Evolutionary conservation across 352 stramenopile species (phyloP).

Genomic region (Phytophthora tentaculata): DNA sequence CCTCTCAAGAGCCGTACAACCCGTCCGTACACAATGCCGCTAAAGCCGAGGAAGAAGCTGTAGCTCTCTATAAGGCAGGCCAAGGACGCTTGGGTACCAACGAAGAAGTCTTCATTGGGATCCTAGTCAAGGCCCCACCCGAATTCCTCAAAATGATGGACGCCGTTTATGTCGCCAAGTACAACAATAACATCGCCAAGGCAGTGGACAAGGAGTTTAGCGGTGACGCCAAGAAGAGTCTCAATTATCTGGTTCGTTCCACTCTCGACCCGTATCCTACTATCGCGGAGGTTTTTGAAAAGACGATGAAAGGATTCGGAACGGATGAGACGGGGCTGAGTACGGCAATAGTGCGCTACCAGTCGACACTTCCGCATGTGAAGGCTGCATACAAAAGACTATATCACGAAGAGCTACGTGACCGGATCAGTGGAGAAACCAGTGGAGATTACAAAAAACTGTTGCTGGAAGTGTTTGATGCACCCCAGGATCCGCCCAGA

Average conservation of each 20-base stretch:
- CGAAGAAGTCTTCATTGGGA: constrained; percentile 74
- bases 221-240: constrained; percentile 73
- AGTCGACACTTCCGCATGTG: constrained; percentile 57
- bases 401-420: constrained; percentile 65
- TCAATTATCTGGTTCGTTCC: constrained; percentile 63
- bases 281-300: constrained; percentile 76
- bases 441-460: constrained; percentile 72
- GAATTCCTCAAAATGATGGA: constrained; percentile 76
- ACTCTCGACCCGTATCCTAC: constrained; percentile 68
- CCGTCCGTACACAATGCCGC: constrained; percentile 64
- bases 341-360: constrained; percentile 66
- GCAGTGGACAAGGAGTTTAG: constrained; percentile 86
- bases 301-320: constrained; percentile 76
- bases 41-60: constrained; percentile 70
- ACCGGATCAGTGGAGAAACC: constrained; percentile 64
- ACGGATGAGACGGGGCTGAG: constrained; percentile 68
- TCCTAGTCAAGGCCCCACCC: constrained; percentile 58
- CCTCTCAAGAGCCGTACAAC: constrained; percentile 58
- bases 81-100: constrained; percentile 78
- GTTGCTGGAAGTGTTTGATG: constrained; percentile 70
- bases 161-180: constrained; percentile 75
- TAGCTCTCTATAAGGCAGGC: constrained; percentile 77
- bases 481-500: constrained; percentile 52
- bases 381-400: constrained; percentile 62
- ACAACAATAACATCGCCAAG: constrained; percentile 81